Base-by-base conservation (phyloP, 352 stramenopile species). In the Phytophthora pisi region DNA sequence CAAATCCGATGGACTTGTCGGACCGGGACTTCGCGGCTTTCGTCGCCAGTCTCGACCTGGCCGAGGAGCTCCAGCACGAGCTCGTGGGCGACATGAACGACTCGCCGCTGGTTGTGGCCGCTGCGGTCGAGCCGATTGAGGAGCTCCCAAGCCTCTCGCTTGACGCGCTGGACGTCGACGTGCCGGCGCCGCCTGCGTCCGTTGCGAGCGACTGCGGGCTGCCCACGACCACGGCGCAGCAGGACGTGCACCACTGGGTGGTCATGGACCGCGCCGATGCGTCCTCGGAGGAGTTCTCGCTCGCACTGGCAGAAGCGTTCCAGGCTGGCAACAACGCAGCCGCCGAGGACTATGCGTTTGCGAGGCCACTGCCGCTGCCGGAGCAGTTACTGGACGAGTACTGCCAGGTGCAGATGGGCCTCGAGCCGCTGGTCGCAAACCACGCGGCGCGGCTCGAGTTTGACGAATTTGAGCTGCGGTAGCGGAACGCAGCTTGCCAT, bases 161-260 rank as follows among this genome's bases (percentile, higher is more conserved):
- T 7, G 53, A 52, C 8, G 46, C 40, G 4, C 18, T 49, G 38
- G 56, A 59, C 30, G 16, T 16, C 1, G 51, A 57, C 8, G 16
- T 45, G 4, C 24, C 38, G 28, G 5, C 40, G 55, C 38, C 45
- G 4, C 24, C 38, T 23, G 5, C 40, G 55, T 45, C 45, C 26
- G 42, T 26, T 2, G 34, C 54, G 2, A 57, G 20, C 5, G 57
- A 68, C 40, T 62, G 42, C 50, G 34, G 30, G 11, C 53, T 68
- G 34, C 51, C 56, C n/a, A 11, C 38, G 9, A 68, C 56, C 26
- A 68, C 70, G 26, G 8, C 64, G 50, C 51, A 62, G 49, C 70
- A 77, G 36, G 61, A 78, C 45, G 64, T 70, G 43, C 61, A 75
- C 23, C 70, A 78, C 49, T 73, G 68, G 57, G 66, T 66, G 40